These are phyloP conservation scores for Helminthosporium solani DNA, from an alignment of 2,329 filamentous ascomycete genomes.

Conservation along the genomic window DNA sequence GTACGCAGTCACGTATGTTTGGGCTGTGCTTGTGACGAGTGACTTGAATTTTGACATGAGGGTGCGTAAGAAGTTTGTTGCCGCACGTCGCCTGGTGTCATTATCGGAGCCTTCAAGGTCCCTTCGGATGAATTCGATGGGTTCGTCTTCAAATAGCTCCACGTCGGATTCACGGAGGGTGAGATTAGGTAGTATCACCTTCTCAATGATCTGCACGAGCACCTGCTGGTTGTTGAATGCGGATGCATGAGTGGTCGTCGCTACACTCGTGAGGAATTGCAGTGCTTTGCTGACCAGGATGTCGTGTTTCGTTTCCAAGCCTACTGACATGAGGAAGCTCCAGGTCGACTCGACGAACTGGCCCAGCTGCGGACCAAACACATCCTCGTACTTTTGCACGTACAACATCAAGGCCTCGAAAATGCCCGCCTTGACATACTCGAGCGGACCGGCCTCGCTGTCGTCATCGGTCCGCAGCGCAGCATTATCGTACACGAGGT, in stretches of 20 bases:
- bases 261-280: slow-evolving; percentile 90
- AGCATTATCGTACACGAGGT: slow-evolving; percentile 85
- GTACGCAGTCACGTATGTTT: slow-evolving; percentile 83
- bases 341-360: slow-evolving; percentile 89
- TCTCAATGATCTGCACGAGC: slow-evolving; percentile 85
- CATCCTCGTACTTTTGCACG: slow-evolving; percentile 93
- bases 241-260: slow-evolving; percentile 72
- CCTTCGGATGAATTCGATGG: slow-evolving; percentile 94
- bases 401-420: slow-evolving; percentile 89
- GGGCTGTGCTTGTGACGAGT: slow-evolving; percentile 82
- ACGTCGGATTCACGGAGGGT: slow-evolving; percentile 89
- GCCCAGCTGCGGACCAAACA: slow-evolving; percentile 75
- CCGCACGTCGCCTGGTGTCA: slow-evolving; percentile 86
- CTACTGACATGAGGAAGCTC: slow-evolving; percentile 84
- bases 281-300: slow-evolving; percentile 90
- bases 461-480: slow-evolving; percentile 83
- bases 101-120: slow-evolving; percentile 96
- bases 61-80: slow-evolving; percentile 89
- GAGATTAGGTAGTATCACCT: slow-evolving; percentile 92
- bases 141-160: slow-evolving; percentile 96
- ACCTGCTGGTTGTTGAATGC: slow-evolving; percentile 82
- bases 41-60: slow-evolving; percentile 86
- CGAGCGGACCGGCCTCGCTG: slow-evolving; percentile 78
- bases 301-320: slow-evolving; percentile 89
- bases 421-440: slow-evolving; percentile 88